phyloP scores from a whole-genome alignment of 306 rosid genomes.

The Vigna reflexopilosa region DNA sequence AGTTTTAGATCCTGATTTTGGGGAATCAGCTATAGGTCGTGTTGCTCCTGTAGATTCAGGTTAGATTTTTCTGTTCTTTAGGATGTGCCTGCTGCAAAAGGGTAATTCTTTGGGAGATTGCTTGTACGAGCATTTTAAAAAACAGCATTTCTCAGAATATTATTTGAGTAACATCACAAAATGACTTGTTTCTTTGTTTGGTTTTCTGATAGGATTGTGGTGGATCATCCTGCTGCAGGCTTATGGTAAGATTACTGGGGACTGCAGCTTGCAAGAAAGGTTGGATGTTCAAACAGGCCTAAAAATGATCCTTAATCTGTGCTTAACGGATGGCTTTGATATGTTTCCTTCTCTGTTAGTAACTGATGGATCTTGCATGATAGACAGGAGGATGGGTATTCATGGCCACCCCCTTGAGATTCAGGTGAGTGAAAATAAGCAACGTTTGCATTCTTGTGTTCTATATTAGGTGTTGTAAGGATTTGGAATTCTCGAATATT shows the following conservation, averaged over 20 bases:
- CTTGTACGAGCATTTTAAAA: neutral
- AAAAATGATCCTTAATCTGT: slow-evolving; percentile 86
- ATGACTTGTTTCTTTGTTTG: slow-evolving; percentile 18
- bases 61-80: slow-evolving; percentile 35
- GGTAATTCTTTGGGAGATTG: slow-evolving; percentile 14
- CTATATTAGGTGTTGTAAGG: neutral
- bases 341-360: slow-evolving; percentile 96
- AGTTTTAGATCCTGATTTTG: slow-evolving; percentile 96
- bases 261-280: slow-evolving; percentile 82
- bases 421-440: slow-evolving; percentile 67
- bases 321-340: slow-evolving; percentile 90
- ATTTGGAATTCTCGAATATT: neutral
- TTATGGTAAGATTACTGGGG: slow-evolving; percentile 90
- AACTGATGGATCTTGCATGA: slow-evolving; percentile 99
- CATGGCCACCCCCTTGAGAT: slow-evolving; percentile 99
- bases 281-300: slow-evolving; percentile 94
- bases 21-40: slow-evolving; percentile 99
- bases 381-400: slow-evolving; percentile 97
- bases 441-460: slow-evolving; percentile 24
- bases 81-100: neutral
- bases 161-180: slow-evolving; percentile 23
- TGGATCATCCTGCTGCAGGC: slow-evolving; percentile 94
- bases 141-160: neutral
- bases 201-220: slow-evolving; percentile 77
- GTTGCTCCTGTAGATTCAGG: slow-evolving; percentile 99